Percentiles rank a stretch among this genome's conserved stretches.
Evolutionary conservation across 495 filamentous ascomycete genomes (phyloP).

Genomic region (Aspergillus panamensis): DNA sequence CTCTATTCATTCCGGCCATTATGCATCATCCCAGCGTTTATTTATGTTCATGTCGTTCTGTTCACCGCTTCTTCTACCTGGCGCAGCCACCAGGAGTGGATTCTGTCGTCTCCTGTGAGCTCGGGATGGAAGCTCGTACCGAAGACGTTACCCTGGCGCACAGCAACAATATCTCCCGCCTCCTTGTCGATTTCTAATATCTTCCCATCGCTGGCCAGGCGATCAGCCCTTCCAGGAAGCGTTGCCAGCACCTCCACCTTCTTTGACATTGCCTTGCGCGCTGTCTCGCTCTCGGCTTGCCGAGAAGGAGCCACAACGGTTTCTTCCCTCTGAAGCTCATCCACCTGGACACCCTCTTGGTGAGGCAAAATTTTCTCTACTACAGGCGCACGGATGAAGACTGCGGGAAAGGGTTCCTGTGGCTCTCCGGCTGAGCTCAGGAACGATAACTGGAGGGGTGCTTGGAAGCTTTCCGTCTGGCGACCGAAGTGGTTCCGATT

Average conservation of each 20-base stretch:
- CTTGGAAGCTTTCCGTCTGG: slow-evolving; percentile 89
- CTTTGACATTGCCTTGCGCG: slow-evolving; percentile 40
- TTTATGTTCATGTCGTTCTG: slow-evolving; percentile 27
- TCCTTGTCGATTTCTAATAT: slow-evolving; percentile 43
- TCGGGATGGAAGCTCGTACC: slow-evolving; percentile 98
- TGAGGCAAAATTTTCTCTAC: slow-evolving; percentile 76
- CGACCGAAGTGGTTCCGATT: slow-evolving; percentile 95
- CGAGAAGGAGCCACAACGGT: slow-evolving; percentile 65
- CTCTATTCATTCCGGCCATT: slow-evolving; percentile 8
- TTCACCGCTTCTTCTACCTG: slow-evolving; percentile 54
- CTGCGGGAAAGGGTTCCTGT: slow-evolving; percentile 64
- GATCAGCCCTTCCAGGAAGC: slow-evolving; percentile 45
- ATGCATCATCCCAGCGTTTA: slow-evolving; percentile 14
- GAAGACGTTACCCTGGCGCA: slow-evolving; percentile 89
- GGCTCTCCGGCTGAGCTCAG: slow-evolving; percentile 38
- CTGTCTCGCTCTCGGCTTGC: slow-evolving; percentile 41
- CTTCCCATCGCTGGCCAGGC: slow-evolving; percentile 37
- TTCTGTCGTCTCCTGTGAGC: slow-evolving; percentile 81
- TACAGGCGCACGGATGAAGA: slow-evolving; percentile 93
- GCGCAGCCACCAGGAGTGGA: slow-evolving; percentile 90
- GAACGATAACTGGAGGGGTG: slow-evolving; percentile 71
- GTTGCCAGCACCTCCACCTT: slow-evolving; percentile 50
- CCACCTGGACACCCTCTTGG: slow-evolving; percentile 47
- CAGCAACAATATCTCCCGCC: slow-evolving; percentile 81
- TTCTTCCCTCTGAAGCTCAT: slow-evolving; percentile 50